Evolutionary conservation across 768 basidiomycete genomes (phyloP), one percentile per base, ranked within the genome.

Genomic region (Tylopilus sp.): DNA sequence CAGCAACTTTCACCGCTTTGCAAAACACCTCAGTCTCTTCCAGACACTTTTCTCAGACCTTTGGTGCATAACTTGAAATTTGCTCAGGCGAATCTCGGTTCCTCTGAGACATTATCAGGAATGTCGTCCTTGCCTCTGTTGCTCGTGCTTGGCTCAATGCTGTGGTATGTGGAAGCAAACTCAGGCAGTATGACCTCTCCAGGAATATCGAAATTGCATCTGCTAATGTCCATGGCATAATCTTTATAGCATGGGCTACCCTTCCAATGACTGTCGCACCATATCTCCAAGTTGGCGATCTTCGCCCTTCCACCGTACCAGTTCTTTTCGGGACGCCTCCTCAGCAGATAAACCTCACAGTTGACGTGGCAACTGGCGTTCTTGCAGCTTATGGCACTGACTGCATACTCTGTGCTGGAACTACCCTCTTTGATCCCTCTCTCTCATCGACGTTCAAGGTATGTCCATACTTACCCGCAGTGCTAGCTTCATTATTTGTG

Each of bases 381-480:
- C 49, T 67, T 25, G 54, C 44, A 11, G 52, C 60, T 11, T 67
- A 61, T 40, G 41, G 40, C 5, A 47, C 56, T 2, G 57, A 69
- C 38, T 67, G 66, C 33, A 44, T 69, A 15, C 56, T 69, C 43
- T 67, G 66, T 23, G 48, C 55, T 35, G 66, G 65, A 15, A 11
- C 46, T 17, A 47, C 44, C 20, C 28, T 56, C 15, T 67, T 66
- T 36, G 57, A 66, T 42, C 33, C 55, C 4, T 50, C 54, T 3
- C 22, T 68, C 20, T 66, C 65, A 2, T 58, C 66, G 18, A 57
- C 61, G 6, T 66, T 57, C 38, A 28, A 61, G 57, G 65, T 66
- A n/a, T 17, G 65, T 47, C 15, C 17, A 18, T n/a, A 23, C 17
- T 12, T 10, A 18, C 44, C 20, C 20, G 5, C 12, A 20, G n/a